phyloP scores from a whole-genome alignment of 768 basidiomycete species.

The Lactifluus echinatus region DNA sequence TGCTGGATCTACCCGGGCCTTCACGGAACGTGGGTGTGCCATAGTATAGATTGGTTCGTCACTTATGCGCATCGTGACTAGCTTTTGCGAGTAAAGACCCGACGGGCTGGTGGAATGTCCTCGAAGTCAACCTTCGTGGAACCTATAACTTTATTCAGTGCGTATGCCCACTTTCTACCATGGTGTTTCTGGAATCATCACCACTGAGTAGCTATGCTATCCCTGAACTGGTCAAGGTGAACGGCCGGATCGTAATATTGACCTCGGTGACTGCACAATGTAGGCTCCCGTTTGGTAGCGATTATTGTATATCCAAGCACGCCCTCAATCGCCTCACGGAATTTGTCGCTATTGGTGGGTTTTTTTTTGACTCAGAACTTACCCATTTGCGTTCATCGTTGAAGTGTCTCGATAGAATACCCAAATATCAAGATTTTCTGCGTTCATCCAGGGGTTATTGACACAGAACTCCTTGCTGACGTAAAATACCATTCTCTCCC shows the following conservation, averaged over 20 bases:
- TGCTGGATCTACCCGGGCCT: no score
- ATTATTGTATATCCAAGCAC: background rate
- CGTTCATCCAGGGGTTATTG: background rate
- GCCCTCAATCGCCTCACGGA: background rate
- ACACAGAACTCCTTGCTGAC: background rate
- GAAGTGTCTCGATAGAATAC: no score
- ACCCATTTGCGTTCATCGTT: no score
- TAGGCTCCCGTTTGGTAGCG: background rate
- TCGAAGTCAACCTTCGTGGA: constrained; percentile 1
- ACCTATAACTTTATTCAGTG: background rate
- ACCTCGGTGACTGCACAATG: background rate
- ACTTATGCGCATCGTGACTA: no score
- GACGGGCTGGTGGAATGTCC: constrained; percentile 1
- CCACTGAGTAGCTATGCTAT: background rate
- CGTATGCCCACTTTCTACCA: background rate
- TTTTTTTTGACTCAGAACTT: no score
- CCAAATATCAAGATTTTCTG: background rate
- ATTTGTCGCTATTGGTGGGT: background rate
- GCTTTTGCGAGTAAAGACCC: background rate
- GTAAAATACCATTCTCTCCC: background rate
- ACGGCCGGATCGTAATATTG: background rate
- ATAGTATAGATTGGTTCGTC: no score
- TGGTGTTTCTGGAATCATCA: no score
- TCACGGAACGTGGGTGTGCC: no score
- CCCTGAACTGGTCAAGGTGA: background rate